Conservation (phyloP, 805 yeast genomes). For the Candida maesae region DNA sequence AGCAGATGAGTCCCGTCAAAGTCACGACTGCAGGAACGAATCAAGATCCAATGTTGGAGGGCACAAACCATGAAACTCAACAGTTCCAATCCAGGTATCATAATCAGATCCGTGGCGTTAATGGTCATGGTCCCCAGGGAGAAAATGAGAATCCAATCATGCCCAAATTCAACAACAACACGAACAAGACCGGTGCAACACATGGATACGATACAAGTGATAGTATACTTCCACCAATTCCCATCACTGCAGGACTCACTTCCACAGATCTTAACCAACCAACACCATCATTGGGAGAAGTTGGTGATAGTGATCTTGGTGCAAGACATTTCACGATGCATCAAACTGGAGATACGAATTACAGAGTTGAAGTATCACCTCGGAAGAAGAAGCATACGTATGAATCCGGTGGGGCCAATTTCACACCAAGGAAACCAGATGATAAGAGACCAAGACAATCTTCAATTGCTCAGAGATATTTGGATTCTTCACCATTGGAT, state of each 20-base stretch:
- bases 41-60: conserved; percentile 18
- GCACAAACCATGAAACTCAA: conserved; percentile 21
- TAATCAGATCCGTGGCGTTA: conserved; percentile 3
- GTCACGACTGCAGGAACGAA: conserved; percentile 14
- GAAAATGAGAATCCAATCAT: conserved; percentile 24
- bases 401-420: conserved; percentile 18
- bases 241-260: too few species aligned
- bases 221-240: conserved; percentile 26
- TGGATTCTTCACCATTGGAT: conserved; percentile 28
- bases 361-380: conserved; percentile 26
- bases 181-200: too few species aligned
- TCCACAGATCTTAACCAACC: conserved; percentile 26
- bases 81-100: conserved; percentile 18
- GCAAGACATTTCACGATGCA: conserved; percentile 22
- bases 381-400: conserved; percentile 15
- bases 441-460: conserved; percentile 25
- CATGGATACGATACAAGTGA: conserved; percentile 28
- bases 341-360: conserved; percentile 21
- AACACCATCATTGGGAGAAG: conserved; percentile 27
- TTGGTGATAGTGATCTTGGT: conserved; percentile 11
- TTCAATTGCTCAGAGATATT: conserved; percentile 22
- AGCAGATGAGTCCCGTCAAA: conserved; percentile 27
- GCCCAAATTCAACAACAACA: conserved; percentile 22
- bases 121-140: not conserved
- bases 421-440: conserved; percentile 22